phyloP scores from a whole-genome alignment of 2,329 filamentous ascomycete species.

The Capronia epimyces region DNA sequence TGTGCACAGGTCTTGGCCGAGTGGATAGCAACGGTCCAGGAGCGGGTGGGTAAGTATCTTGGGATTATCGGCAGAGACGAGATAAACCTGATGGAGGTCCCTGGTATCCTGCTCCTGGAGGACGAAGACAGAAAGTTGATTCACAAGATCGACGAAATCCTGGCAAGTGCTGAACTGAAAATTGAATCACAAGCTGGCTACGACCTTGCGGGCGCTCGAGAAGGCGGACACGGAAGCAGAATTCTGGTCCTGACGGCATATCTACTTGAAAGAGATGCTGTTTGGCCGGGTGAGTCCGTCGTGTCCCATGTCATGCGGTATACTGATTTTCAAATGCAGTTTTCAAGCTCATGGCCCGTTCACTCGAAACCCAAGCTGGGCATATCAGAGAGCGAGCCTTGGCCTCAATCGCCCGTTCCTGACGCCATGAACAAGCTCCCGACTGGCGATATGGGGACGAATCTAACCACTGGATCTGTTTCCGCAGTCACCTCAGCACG shows the following conservation, averaged over 20 bases:
- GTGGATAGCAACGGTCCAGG: constrained; percentile 89
- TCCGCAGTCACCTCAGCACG: not conserved
- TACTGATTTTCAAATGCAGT: constrained; percentile 41
- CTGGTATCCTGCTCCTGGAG: constrained; percentile 82
- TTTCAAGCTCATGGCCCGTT: constrained; percentile 63
- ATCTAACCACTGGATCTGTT: not conserved
- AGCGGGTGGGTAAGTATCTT: constrained; percentile 83
- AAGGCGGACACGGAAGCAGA: constrained; percentile 76
- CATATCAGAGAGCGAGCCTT: constrained; percentile 59
- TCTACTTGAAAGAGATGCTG: constrained; percentile 79
- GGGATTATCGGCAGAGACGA: constrained; percentile 80
- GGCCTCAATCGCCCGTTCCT: constrained; percentile 35
- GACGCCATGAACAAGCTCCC: not conserved
- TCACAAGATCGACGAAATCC: constrained; percentile 72
- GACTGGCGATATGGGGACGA: too few species aligned
- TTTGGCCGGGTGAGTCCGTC: constrained; percentile 73
- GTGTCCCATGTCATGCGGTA: not conserved
- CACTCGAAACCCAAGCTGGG: constrained; percentile 58
- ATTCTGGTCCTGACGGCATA: constrained; percentile 77
- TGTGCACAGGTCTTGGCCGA: constrained; percentile 91
- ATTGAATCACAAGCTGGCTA: constrained; percentile 30
- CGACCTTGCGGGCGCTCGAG: constrained; percentile 35
- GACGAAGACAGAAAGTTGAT: constrained; percentile 85
- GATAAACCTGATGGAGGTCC: constrained; percentile 72
- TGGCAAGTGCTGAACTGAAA: constrained; percentile 72